Conservation (phyloP, 2,329 filamentous ascomycete species). For the Periconia macrospinosa region DNA sequence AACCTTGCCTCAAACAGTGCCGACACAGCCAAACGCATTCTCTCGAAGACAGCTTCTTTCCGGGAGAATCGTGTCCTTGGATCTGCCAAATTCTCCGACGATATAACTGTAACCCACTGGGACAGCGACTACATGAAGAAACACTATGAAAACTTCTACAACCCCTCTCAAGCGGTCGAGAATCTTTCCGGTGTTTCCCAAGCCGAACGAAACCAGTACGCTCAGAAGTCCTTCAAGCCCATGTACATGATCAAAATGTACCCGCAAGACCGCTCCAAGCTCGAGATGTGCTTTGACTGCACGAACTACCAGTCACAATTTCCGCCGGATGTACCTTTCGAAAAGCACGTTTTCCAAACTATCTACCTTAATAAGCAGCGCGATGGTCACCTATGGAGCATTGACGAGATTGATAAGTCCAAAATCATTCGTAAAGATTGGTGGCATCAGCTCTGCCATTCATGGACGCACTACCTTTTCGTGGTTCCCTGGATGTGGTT, state of each 20-base stretch:
- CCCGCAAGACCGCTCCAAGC: conserved; percentile 56
- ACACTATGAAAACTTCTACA: conserved; percentile 67
- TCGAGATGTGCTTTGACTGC: conserved; percentile 70
- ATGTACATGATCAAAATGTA: conserved; percentile 70
- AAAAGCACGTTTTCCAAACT: conserved; percentile 70
- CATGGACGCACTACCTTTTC: conserved; percentile 64
- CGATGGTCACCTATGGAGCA: conserved; percentile 60
- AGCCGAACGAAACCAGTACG: conserved; percentile 46
- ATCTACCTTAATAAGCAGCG: conserved; percentile 65
- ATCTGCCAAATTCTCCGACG: conserved; percentile 70
- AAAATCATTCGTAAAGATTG: conserved; percentile 67
- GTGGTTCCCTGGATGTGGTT: conserved; percentile 74
- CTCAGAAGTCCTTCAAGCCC: conserved; percentile 58
- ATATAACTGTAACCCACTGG: conserved; percentile 70
- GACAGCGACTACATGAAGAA: conserved; percentile 67
- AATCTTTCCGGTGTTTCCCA: conserved; percentile 48
- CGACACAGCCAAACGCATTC: conserved; percentile 61
- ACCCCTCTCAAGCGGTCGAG: conserved; percentile 49
- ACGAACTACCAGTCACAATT: conserved; percentile 77
- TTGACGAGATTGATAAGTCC: conserved; percentile 59
- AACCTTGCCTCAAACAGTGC: conserved; percentile 35
- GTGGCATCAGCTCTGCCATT: conserved; percentile 69
- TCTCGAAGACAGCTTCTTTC: conserved; percentile 60
- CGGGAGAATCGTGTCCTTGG: conserved; percentile 69
- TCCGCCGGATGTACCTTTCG: conserved; percentile 54